These are phyloP conservation scores for Lachnum nothofagi DNA, from an alignment of 2,329 filamentous ascomycete species.

Conservation along the genomic window DNA sequence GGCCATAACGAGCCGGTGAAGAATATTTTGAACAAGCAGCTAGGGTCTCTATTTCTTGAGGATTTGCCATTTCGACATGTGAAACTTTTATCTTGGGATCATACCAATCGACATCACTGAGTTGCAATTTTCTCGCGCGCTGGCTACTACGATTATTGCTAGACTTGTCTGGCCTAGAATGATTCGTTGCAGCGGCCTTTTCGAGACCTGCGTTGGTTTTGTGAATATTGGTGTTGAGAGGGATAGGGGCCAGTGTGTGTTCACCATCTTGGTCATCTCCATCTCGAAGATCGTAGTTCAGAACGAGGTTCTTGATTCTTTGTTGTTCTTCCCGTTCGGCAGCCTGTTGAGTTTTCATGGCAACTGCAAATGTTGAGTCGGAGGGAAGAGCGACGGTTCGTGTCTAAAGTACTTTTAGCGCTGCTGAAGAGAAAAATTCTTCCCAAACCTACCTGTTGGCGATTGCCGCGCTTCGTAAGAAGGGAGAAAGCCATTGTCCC, in stretches of 20 bases:
- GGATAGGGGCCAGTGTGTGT: conserved; percentile 39
- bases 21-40: too few species aligned
- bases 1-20: neutral
- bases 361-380: conserved; percentile 89
- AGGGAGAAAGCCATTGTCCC: conserved; percentile 94
- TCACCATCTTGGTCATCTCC: conserved; percentile 76
- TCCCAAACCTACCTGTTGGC: conserved; percentile 71
- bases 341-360: conserved; percentile 93
- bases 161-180: conserved; percentile 33
- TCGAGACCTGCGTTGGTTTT: conserved; percentile 51
- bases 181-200: conserved; percentile 39
- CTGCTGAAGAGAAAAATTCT: too few species aligned
- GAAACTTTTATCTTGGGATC: conserved; percentile 28
- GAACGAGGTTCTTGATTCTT: conserved; percentile 93
- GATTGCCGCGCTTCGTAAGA: conserved; percentile 91
- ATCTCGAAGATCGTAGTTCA: conserved; percentile 92
- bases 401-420: conserved; percentile 52
- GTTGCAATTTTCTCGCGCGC: conserved; percentile 81
- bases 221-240: conserved; percentile 49
- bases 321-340: conserved; percentile 95
- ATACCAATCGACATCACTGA: conserved; percentile 98
- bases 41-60: conserved; percentile 2
- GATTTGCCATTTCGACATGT: conserved; percentile 15
- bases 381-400: conserved; percentile 84
- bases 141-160: conserved; percentile 56